Base-by-base conservation (phyloP, 2,329 filamentous ascomycete species). In the Calonectria leucothoes region DNA sequence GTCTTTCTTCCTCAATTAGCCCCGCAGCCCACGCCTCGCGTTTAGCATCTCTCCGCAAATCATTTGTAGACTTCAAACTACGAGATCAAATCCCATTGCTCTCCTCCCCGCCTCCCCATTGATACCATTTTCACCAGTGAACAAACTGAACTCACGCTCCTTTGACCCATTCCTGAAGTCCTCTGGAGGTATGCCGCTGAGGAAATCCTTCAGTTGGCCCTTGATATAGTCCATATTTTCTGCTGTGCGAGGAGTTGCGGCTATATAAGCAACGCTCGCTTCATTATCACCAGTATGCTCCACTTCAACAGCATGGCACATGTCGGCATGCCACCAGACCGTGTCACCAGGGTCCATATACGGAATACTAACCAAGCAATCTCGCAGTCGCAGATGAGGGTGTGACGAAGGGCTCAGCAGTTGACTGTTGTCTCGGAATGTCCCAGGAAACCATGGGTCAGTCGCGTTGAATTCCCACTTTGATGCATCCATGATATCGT, bases 11-110 rank as follows among this genome's bases (percentile, higher is more conserved):
- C 6, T 83, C 79, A 7, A 42, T 70, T 6, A 75, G 55, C 2
- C 66, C 61, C 3, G 70, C 76, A 33, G 81, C 74, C 55, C 78
- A 70, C 6, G 81, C 76, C 55, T 68, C 66, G 7, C 84, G 74
- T 71, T 82, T 80, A 23, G 75, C 76, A 61, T 84, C 85, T 45
- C 83, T 76, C 6, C 79, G 74, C 12, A 23, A 17, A 15, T 52
- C n/a, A 17, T 8, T 15, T 14, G 3, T 2, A 31, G 1, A 8
- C 25, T 31, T 61, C 5, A 37, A 39, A 35, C 29, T 7, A 39
- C 12, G 4, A 65, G 48, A 20, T 45, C 49, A 11, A 57, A 68
- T 1, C 65, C 65, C 31, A 68, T 55, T 25, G 48, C 65, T 23
- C 25, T 57, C 8, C 65, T 57, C 33, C 65, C 48, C 5, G 25